Evolutionary conservation across 1,139 yeast species (phyloP), one percentile per base, ranked within the genome.

Genomic region (Protomyces gravidus): DNA sequence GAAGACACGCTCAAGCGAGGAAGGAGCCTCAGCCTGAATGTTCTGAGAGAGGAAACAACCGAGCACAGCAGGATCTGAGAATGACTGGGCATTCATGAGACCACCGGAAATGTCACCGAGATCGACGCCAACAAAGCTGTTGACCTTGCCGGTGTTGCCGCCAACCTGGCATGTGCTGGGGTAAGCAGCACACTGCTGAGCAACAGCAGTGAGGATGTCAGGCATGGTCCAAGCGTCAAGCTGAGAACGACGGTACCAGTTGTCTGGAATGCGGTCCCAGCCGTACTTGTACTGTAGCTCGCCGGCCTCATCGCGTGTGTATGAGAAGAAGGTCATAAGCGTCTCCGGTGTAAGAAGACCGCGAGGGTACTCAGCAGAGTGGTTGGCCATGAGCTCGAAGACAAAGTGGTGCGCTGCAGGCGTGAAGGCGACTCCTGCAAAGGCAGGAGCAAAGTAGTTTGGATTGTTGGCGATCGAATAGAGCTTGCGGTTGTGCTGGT

Each of bases 91-190:
- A 5, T 45, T 45, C 30, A 45, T 25, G 27, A 45, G 47, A 45
- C 47, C 47, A 45, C 47, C 47, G 23, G 47, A 45, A 6, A 45
- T 45, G 32, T 45, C 47, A 23, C 47, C 47, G 32, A 45, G 47
- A 19, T 45, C 47, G 47, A 45, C 47, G 6, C 47, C 47, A 5
- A 21, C 26, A 11, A 45, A 45, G 13, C 25, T 15, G 47, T 45
- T 45, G 47, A 45, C 47, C 15, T 15, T 45, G 11, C 47, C 47
- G 1, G 47, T 45, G 47, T 45, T 45, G n/a, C 47, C 47, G 23
- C 47, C 47, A 5, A 45, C 47, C 47, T 45, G 17, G 27, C 47
- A 45, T 5, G 47, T 45, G 11, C 28, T 21, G 5, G 47, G 47
- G 47, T 25, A 45, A 11, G 47, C 47, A 5, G 47, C 47, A 11